Evolutionary conservation across 2,329 filamentous ascomycete species (phyloP).

Genomic region (Paracorniculantispora psalliotae): DNA sequence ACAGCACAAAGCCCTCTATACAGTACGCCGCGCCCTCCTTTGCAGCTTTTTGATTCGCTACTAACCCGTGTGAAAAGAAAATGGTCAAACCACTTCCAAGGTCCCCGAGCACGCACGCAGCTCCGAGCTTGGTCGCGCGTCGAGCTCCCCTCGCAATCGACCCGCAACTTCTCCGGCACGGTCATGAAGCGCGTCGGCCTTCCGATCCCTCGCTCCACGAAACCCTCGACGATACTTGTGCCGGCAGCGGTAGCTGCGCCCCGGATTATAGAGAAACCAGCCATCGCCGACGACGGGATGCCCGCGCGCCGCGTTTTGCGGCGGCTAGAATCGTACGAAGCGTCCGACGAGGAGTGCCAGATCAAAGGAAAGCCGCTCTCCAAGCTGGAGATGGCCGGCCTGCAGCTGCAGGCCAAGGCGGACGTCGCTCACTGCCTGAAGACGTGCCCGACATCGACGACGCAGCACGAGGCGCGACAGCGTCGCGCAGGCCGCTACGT

Average conservation of each 20-base stretch:
- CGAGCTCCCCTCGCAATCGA: slow-evolving; percentile 20
- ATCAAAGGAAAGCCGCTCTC: slow-evolving; percentile 14
- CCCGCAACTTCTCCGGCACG: slow-evolving; percentile 20
- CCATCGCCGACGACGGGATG: background rate
- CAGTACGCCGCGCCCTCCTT: background rate
- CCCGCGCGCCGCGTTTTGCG: slow-evolving; percentile 9
- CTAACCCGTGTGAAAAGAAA: slow-evolving; percentile 16
- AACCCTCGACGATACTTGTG: background rate
- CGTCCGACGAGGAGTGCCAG: slow-evolving; percentile 4
- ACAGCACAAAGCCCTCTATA: background rate
- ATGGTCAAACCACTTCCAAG: slow-evolving; percentile 20
- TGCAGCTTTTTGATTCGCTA: no score
- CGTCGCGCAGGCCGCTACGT: slow-evolving; percentile 10
- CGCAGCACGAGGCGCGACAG: background rate
- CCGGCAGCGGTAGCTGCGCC: background rate
- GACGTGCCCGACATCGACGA: background rate
- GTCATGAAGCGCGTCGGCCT: slow-evolving; percentile 31
- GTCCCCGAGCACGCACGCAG: slow-evolving; percentile 18
- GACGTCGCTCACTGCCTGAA: slow-evolving; percentile 20
- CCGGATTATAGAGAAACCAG: background rate
- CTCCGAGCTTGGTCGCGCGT: slow-evolving; percentile 29
- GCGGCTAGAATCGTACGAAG: slow-evolving; percentile 13
- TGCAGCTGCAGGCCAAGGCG: slow-evolving; percentile 26
- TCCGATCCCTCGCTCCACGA: slow-evolving; percentile 9
- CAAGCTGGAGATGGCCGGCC: slow-evolving; percentile 13